Conservation (phyloP, 169 alveolate genomes). For the Besnoitia besnoiti region DNA sequence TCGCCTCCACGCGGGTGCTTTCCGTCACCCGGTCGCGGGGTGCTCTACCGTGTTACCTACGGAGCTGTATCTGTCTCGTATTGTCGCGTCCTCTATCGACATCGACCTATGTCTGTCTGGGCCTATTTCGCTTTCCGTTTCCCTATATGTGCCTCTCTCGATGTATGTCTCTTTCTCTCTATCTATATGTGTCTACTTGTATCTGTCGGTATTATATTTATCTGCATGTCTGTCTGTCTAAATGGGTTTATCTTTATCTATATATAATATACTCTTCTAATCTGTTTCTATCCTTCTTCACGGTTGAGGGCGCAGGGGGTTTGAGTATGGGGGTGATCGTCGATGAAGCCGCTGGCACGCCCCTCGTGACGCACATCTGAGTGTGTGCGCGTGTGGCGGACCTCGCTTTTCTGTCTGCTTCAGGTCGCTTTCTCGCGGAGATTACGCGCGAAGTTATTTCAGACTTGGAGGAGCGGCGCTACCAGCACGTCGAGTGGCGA, state of each 20-base stretch:
- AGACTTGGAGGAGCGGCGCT: conserved; percentile 84
- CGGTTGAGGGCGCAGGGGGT: neutral
- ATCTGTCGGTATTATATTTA: neutral
- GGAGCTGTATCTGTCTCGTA: too few species aligned
- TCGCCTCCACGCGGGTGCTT: conserved; percentile 1
- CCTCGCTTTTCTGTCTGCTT: neutral
- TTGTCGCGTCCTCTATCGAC: too few species aligned
- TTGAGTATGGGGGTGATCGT: neutral
- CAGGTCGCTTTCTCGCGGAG: conserved; percentile 87
- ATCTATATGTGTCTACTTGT: neutral
- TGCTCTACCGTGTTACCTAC: too few species aligned
- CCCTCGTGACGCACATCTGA: neutral
- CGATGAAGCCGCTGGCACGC: too few species aligned
- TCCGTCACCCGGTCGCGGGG: too few species aligned
- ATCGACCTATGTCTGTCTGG: too few species aligned
- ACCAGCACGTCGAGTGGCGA: conserved; percentile 92
- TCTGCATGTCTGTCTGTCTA: neutral
- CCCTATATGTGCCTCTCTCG: neutral
- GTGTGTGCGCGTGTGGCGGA: neutral
- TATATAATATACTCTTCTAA: neutral
- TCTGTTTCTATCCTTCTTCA: neutral
- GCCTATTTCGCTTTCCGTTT: too few species aligned
- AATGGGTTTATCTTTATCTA: neutral
- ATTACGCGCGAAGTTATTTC: conserved; percentile 87
- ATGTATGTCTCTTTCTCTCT: neutral